These are phyloP conservation scores for Mallotus repandus DNA, from an alignment of 441 rosid genomes.

Conservation along the genomic window DNA sequence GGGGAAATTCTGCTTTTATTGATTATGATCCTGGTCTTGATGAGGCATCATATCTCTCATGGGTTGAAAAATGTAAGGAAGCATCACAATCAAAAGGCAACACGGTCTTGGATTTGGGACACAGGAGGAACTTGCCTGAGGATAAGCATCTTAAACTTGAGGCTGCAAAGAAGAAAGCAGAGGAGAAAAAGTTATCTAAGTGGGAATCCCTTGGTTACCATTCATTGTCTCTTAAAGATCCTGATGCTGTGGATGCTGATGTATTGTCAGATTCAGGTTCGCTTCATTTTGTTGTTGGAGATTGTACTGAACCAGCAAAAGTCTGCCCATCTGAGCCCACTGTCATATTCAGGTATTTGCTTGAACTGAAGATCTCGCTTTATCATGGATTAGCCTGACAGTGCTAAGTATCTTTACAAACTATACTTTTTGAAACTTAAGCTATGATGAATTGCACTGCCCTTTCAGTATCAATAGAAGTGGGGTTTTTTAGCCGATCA, in stretches of 20 bases:
- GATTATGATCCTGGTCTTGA: conserved; percentile 59
- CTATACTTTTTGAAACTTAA: not conserved
- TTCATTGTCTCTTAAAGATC: conserved; percentile 66
- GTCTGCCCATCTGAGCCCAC: conserved; percentile 64
- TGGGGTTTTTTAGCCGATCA: not conserved
- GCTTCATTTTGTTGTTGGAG: conserved; percentile 75
- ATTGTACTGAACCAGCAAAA: conserved; percentile 73
- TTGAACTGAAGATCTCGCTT: not conserved
- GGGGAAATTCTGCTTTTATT: conserved; percentile 34
- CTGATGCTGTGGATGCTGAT: conserved; percentile 45
- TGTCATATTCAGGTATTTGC: conserved; percentile 70
- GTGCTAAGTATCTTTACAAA: not conserved
- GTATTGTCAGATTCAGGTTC: conserved; percentile 54
- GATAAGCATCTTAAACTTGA: conserved; percentile 52
- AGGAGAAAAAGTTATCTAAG: conserved; percentile 64
- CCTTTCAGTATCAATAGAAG: not conserved
- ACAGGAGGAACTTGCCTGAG: conserved; percentile 46
- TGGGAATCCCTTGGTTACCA: conserved; percentile 82
- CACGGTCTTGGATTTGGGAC: conserved; percentile 34
- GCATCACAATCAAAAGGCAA: conserved; percentile 46
- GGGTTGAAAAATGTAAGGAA: conserved; percentile 81
- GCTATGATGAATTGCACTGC: not conserved
- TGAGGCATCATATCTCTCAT: conserved; percentile 79
- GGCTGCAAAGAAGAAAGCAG: conserved; percentile 67
- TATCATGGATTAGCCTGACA: not conserved